Evolutionary conservation across 345 rosid species (phyloP), one percentile per base, ranked within the genome.

Genomic region (Salix suchowensis): DNA sequence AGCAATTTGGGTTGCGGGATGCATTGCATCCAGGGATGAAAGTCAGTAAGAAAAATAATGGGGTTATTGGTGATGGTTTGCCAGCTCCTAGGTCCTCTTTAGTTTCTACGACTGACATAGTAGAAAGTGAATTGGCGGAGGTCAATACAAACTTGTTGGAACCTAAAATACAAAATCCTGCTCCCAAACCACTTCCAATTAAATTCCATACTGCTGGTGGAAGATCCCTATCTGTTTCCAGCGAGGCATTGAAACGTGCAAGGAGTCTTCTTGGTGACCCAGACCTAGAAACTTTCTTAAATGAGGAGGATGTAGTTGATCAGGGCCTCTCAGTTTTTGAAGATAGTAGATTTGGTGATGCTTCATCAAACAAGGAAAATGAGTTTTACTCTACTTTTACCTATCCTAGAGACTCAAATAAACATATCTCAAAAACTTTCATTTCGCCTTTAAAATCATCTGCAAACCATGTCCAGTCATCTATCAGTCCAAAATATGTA

Each of bases 251-350:
- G 83, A 83, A 86, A 70, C 98, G 96, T 77, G 98, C 97, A 74
- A 92, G 90, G 81, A 89, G 84, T 54, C 97, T 93, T 87, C 98
- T 96, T 81, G 98, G 98, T 70, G 97, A 88, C 68, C 94, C 97
- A 24, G 98, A 91, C 61, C 60, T 89, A 28, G 97, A 89, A 76
- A 69, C 72, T 85, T 82, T 87, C 80, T 85, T 88, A 66, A 82
- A 84, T 71, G 89, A 86, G 77, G 85, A 50, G 50, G 86, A 84
- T 26, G 75, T 58, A 42, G 82, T 71, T 77, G 88, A 83, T 79
- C 76, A 76, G 16, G 76, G 82, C 28, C 75, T 73, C 77, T 75
- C 87, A 26, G 80, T 74, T 80, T 77, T 62, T 58, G 81, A 83
- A 65, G 89, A 75, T 66, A 74, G 74, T 60, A 80, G 72, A 32